Base-by-base conservation (phyloP, 75 land plant species). In the Ceratopteris richardii region DNA sequence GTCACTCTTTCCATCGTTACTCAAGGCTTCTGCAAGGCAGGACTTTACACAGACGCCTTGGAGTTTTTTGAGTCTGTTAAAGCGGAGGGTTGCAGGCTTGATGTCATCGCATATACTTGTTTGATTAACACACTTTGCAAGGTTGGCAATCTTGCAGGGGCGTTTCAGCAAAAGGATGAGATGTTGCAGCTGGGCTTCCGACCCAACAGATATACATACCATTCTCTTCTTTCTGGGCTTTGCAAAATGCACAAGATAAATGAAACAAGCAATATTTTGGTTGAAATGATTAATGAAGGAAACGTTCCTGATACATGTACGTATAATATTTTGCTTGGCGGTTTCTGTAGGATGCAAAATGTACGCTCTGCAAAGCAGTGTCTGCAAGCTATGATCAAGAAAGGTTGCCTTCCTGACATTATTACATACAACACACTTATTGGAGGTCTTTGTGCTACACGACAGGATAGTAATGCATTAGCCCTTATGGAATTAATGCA, bases 401-500 rank as follows among this genome's bases (percentile, higher is more conserved):
- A 60, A 23, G 86, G 80, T 0, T 30, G 64, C 29, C 36, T 56
- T 0, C 86, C 86, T 28, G 56, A 61, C 23, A 65, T 66, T 28
- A 46, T 56, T 40, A 53, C 73, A 5, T 72, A 82, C 60, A 76
- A 43, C 23, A 56, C 26, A 36, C 26, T 85, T 56, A 61, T 85
- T 13, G 43, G 48, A 21, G 69, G 62, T 39, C 76, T 76, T 61
- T 73, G 69, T 42, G 29, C 44, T 26, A 5, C 50, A 11, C 53
- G 51, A 17, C 47, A 65, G n/a, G 75, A 39, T 31, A 47, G 17
- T 21, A 66, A 42, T 61, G 85, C 71, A 0, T 75, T 73, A 0
- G 74, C 63, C 17, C 60, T 82, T 13, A 60, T 82, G 13, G 76
- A 78, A 41, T 17, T 64, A 21, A 85, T 85, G 88, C 75, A 82